These are phyloP conservation scores for Bruguiera gymnorhiza DNA, from an alignment of 345 rosid genomes.

Conservation along the genomic window DNA sequence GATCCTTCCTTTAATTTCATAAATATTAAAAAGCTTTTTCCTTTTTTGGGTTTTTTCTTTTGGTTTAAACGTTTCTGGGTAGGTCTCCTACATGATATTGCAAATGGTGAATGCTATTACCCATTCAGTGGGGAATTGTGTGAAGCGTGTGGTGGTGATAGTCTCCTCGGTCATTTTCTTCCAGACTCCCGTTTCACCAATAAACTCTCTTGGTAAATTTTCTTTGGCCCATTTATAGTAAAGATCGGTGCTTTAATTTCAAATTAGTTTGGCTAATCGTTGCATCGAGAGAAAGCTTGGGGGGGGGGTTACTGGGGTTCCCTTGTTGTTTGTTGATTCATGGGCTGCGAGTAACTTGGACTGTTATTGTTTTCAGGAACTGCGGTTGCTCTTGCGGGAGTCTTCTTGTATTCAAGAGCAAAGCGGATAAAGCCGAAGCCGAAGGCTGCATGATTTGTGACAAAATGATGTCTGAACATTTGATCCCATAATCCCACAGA, in stretches of 20 bases:
- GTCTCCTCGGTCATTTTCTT: slow-evolving; percentile 70
- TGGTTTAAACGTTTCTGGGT: not conserved
- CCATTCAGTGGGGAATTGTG: slow-evolving; percentile 84
- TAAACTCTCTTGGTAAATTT: slow-evolving; percentile 58
- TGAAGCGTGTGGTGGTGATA: slow-evolving; percentile 81
- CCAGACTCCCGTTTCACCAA: slow-evolving; percentile 53
- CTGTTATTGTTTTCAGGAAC: slow-evolving; percentile 49
- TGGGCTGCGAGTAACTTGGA: not conserved
- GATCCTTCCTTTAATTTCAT: not conserved
- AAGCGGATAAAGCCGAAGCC: slow-evolving; percentile 43
- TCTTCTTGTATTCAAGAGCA: slow-evolving; percentile 61
- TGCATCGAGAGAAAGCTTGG: no score
- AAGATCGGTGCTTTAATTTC: not conserved
- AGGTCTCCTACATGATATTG: slow-evolving; percentile 81
- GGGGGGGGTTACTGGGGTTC: no score
- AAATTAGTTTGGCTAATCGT: no score
- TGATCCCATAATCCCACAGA: no score
- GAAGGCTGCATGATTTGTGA: slow-evolving; percentile 31
- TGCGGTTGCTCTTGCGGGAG: slow-evolving; percentile 70
- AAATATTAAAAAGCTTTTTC: not conserved
- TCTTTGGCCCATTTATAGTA: not conserved
- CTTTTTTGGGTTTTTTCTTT: not conserved
- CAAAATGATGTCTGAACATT: no score
- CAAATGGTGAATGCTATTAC: slow-evolving; percentile 78
- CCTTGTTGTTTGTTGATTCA: not conserved